Evolutionary conservation across 441 rosid genomes (phyloP), one percentile per base, ranked within the genome.

Genomic region (Adansonia madagascariensis): DNA sequence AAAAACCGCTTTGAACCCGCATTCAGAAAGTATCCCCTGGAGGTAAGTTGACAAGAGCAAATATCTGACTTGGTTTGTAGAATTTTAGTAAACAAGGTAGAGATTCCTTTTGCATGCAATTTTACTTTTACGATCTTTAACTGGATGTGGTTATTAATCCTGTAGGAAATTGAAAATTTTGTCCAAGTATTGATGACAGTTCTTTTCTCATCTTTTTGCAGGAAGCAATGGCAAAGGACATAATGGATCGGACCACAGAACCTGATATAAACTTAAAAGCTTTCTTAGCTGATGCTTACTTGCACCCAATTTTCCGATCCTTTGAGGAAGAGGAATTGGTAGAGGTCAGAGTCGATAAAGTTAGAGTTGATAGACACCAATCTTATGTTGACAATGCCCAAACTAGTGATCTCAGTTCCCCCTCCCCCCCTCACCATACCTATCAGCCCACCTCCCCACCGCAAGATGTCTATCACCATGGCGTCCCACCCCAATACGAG

Each of bases 191-290:
- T 53, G 70, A 79, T 60, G 15, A 56, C 66, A 18, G 64, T 53
- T 46, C 50, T 43, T 43, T 68, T 76, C 44, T 72, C 10, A 52
- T 77, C 44, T 43, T 27, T 66, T 50, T 78, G 55, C 91, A 95
- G 99, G 99, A 95, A 76, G 99, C 99, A 74, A 91, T 92, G 97
- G 89, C 90, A 2, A 95, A 92, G 80, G 99, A 95, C 82, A 71
- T 87, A 18, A 31, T 71, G 53, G 99, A 92, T 72, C 80, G 67
- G 64, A 86, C 88, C 20, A 84, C 86, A 61, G 97, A 92, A 80
- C 84, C 91, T 7, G 87, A 85, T 50, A 22, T 88, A 56, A 88
- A 89, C 87, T 75, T 91, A 64, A 90, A 91, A 80, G 87, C 96
- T 0, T 89, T 85, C 85, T 82, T 95, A 66, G 90, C 95, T 2